A percentile compares a stretch with the other conserved stretches of the same genome.
phyloP scores from a whole-genome alignment of 2,329 filamentous ascomycete species.

The Torrubiella hemipterigena region DNA sequence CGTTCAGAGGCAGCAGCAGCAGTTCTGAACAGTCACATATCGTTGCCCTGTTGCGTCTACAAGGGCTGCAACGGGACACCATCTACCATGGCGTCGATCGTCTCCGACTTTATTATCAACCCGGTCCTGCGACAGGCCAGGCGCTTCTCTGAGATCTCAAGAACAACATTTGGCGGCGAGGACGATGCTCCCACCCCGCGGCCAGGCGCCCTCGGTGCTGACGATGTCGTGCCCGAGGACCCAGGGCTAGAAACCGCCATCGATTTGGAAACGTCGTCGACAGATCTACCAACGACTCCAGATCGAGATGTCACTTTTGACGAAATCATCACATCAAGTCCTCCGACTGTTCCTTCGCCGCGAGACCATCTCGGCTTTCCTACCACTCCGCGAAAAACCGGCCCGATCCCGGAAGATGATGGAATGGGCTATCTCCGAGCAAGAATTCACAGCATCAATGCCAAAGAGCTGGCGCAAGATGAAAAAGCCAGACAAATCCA shows the following conservation, averaged over 20 bases:
- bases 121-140: slow-evolving; percentile 55
- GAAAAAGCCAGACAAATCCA: neutral
- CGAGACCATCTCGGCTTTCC: slow-evolving; percentile 22
- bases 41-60: too few relatives aligned
- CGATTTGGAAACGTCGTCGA: neutral
- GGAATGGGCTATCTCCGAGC: slow-evolving; percentile 58
- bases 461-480: slow-evolving; percentile 18
- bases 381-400: slow-evolving; percentile 16
- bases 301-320: neutral
- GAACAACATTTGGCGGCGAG: slow-evolving; percentile 23
- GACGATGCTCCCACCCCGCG: slow-evolving; percentile 15
- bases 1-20: too few relatives aligned
- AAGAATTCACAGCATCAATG: slow-evolving; percentile 58
- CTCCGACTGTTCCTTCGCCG: slow-evolving; percentile 10
- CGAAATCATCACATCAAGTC: slow-evolving; percentile 1
- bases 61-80: too few relatives aligned
- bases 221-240: slow-evolving; percentile 13
- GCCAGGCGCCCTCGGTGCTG: slow-evolving; percentile 12
- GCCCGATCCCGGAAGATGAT: slow-evolving; percentile 59
- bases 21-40: too few relatives aligned
- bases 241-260: neutral
- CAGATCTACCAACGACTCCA: neutral
- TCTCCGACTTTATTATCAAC: slow-evolving; percentile 54
- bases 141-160: slow-evolving; percentile 43
- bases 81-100: slow-evolving; percentile 54